Base-by-base conservation (phyloP, 1,284 basidiomycete genomes). In the Coniferiporia weirii region DNA sequence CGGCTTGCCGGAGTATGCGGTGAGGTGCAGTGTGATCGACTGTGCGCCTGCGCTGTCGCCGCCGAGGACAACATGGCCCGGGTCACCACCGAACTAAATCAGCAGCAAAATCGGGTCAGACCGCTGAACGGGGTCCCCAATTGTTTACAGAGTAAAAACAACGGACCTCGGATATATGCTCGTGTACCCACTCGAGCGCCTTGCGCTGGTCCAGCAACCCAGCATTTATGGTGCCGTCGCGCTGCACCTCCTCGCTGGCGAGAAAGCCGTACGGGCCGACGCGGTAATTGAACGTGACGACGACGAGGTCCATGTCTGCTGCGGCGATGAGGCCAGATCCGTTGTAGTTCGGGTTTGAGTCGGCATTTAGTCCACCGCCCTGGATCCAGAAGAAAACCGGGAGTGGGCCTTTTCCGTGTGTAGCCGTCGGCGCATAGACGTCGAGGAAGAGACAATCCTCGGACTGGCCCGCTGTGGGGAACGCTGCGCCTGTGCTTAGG, bases 301-400 rank as follows among this genome's bases (percentile, higher is more conserved):
- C 68, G 51, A 79, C 72, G 52, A 76, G 72, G 53, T 12, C 83
- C 82, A 64, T 69, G 80, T 22, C 77, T 66, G 62, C 82, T 82
- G 52, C 79, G 35, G 56, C 36, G 32, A 68, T 79, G 79, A 55
- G 15, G 48, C 27, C 47, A 52, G 55, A 52, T 17, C 49, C 49
- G 54, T 61, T 62, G 54, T 53, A 15, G 54, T 59, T 56, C 54
- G 56, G 40, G 57, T 63, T 22, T 47, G 22, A 57, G 4, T 54
- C 35, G n/a, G 13, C 35, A 49, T 53, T 54, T 1, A 45, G 59
- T 12, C 80, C 80, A 66, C 86, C 84, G 12, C 85, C 85, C 63
- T 88, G 84, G 40, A 85, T 82, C 65, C 84, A 88, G 4, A 84
- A 78, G 32, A 89, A 70, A 1, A 87, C 85, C 0, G 84, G 85